Base-by-base conservation (phyloP, 2,329 filamentous ascomycete species). In the Fusarium fracticaudum region DNA sequence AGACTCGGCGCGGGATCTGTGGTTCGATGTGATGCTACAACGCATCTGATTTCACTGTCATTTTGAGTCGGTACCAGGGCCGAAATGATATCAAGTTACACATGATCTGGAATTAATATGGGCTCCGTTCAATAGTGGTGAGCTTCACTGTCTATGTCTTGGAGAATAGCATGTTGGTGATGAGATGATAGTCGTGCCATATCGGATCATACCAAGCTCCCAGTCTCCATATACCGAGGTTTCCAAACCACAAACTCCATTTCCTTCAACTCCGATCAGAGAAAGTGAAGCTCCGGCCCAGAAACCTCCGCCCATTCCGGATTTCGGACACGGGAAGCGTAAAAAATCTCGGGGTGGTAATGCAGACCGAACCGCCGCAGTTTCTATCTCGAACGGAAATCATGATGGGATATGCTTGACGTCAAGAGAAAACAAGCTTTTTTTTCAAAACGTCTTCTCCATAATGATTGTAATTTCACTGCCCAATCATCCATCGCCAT, bases 351-450 rank as follows among this genome's bases (percentile, higher is more conserved):
- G 69, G 69, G 35, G 55, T 72, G n/a, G 38, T 31, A 38, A 6
- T 57, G 29, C 13, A 55, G n/a, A 22, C 69, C 69, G 68, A 72
- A 38, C 24, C 15, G 53, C 69, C 69, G 68, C 38, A 20, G 7
- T 31, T 29, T n/a, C 9, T 29, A 38, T 38, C 14, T 60, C 33
- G 24, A 24, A 60, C 33, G 33, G 57, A 18, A 29, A 37, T 24
- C 22, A 31, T 14, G 37, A 40, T 38, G 20, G 22, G n/a, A 26
- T 29, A 29, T 11, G 18, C 41, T 50, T 51, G 43, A 59, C 43
- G 43, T 38, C 31, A 59, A 59, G 35, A 31, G 18, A 51, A 60
- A 60, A 51, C 33, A 60, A 51, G 43, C 43, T 31, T 57, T 55
- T 54, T 29, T 12, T 7, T 5, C 26, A 22, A 10, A 67, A 60